phyloP scores from a whole-genome alignment of 1,284 basidiomycete genomes.

The Macrocystidia cucumis region DNA sequence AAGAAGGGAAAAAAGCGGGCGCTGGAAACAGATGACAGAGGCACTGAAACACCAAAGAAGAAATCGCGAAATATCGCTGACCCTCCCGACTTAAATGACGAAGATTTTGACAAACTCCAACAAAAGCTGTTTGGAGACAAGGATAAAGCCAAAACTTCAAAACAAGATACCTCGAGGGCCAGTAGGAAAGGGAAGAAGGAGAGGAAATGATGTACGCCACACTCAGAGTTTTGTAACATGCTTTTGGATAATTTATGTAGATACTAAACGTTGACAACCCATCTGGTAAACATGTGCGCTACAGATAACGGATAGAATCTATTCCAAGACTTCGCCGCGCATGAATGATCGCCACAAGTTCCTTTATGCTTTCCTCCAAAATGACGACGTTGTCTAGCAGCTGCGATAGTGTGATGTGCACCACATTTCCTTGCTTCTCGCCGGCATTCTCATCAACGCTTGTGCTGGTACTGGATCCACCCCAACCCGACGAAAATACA shows the following conservation, averaged over 20 bases:
- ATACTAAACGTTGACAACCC: no score
- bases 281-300: no score
- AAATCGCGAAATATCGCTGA: slow-evolving; percentile 34
- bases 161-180: slow-evolving; percentile 22
- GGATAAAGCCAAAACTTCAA: slow-evolving; percentile 14
- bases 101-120: slow-evolving; percentile 59
- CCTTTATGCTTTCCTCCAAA: slow-evolving; percentile 93
- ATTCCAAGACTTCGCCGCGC: slow-evolving; percentile 83
- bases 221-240: no score
- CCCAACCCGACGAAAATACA: slow-evolving; percentile 59
- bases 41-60: slow-evolving; percentile 41
- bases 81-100: slow-evolving; percentile 58
- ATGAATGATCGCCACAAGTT: slow-evolving; percentile 83
- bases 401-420: slow-evolving; percentile 68
- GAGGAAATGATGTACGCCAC: slow-evolving; percentile 14
- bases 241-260: no score
- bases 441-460: slow-evolving; percentile 17
- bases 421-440: slow-evolving; percentile 25
- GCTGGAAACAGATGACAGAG: slow-evolving; percentile 30
- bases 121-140: slow-evolving; percentile 47
- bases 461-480: slow-evolving; percentile 33
- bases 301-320: slow-evolving; percentile 74
- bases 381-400: slow-evolving; percentile 94
- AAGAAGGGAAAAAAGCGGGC: slow-evolving; percentile 55
- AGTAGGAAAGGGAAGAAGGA: slow-evolving; percentile 22